A percentile compares a stretch with the other conserved stretches of the same genome.
Evolutionary conservation across 208 protist genomes (phyloP).

Genomic region (Leishmania mexicana): DNA sequence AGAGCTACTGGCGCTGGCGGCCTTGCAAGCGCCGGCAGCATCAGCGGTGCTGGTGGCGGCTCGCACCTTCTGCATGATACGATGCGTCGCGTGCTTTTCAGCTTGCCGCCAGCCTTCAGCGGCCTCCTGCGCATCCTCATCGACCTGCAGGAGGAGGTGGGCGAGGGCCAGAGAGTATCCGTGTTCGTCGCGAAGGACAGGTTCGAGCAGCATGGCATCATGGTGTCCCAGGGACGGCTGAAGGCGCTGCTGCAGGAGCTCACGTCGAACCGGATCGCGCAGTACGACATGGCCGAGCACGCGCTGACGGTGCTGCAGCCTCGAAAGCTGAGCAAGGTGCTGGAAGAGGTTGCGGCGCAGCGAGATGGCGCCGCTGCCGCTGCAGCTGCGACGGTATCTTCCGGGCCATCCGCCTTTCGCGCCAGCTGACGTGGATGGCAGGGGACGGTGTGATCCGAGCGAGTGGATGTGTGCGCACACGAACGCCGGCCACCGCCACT

Average conservation of each 20-base stretch:
- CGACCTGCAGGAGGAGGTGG: constrained; percentile 59
- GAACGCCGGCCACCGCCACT: no score
- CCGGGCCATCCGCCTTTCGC: not conserved
- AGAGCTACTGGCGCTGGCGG: not conserved
- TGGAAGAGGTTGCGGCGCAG: constrained; percentile 70
- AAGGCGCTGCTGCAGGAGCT: constrained; percentile 77
- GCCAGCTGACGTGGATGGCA: no score
- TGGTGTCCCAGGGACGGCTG: constrained; percentile 73
- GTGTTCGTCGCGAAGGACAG: constrained; percentile 56
- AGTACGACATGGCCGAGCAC: constrained; percentile 78
- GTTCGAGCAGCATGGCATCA: constrained; percentile 60
- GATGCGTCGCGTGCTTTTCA: constrained; percentile 75
- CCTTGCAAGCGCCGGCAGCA: not conserved
- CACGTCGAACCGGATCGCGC: constrained; percentile 81
- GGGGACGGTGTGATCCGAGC: not conserved
- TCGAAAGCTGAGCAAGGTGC: constrained; percentile 47
- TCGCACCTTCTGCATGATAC: constrained; percentile 77
- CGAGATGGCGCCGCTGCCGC: constrained; percentile 20
- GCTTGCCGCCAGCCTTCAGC: constrained; percentile 66
- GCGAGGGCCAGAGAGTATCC: constrained; percentile 65
- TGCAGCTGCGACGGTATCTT: not conserved
- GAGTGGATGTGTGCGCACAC: not conserved
- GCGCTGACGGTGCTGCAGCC: constrained; percentile 76
- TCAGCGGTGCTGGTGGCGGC: not conserved
- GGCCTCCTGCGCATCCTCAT: constrained; percentile 68